Base-by-base conservation (phyloP, 495 filamentous ascomycete species). In the Achaetomiella virescens region DNA sequence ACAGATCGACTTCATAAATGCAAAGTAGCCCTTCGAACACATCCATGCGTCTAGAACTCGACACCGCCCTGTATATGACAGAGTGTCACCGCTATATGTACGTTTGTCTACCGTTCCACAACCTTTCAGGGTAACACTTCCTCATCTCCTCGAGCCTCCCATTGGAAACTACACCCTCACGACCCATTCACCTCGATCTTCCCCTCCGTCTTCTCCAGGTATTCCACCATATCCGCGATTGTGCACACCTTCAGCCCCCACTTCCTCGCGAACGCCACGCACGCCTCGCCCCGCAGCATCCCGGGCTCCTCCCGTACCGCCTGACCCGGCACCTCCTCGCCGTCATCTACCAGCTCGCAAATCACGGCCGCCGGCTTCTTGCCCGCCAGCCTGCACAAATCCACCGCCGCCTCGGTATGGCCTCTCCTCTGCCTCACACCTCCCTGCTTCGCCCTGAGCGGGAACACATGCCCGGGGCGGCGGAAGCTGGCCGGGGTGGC, bases 211-310 rank as follows among this genome's bases (percentile, higher is more conserved):
- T 79, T 81, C 72, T 95, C 87, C 46, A 97, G 67, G 70, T 92
- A 88, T 54, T 68, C 75, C 37, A 91, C 86, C 72, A 98, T 72
- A 68, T 89, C 90, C 66, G 91, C 91, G 72, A 98, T 97, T 8
- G 93, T 97, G 70, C 91, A 95, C 38, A 95, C 90, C 74, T 86
- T 91, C 58, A 97, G 72, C 10, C 90, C 91, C 86, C 89, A 97
- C 68, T 78, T 83, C 70, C 81, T 81, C 12, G 90, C 95, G 79
- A 98, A 98, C 31, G 72, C 78, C 66, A 98, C 76, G 68, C 93
- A 97, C 4, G 80, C 87, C 79, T 97, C 91, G 55, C 90, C 81
- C 61, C 91, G 74, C 89, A 97, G 88, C 93, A 97, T 98, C 2
- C 84, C 89, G 18, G 85, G 83, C 37, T 82, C 81, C 17, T 77